phyloP scores from a whole-genome alignment of 2,329 filamentous ascomycete species.

The Fusarium nodosum region DNA sequence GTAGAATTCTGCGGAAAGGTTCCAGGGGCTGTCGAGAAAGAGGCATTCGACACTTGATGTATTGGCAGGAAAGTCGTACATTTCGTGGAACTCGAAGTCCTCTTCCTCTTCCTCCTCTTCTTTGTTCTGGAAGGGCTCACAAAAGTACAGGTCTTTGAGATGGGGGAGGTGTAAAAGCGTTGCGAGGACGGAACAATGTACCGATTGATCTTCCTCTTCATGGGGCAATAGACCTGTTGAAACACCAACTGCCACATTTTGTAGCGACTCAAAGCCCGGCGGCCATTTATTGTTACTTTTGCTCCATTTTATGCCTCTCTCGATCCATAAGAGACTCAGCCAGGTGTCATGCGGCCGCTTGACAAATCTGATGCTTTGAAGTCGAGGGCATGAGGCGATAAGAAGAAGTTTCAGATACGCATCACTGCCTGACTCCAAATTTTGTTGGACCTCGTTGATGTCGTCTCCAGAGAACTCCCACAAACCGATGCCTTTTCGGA shows the following conservation, averaged over 20 bases:
- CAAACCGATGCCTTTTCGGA: not conserved
- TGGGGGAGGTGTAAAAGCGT: conserved; percentile 14
- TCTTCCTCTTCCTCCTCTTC: not conserved
- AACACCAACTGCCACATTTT: conserved; percentile 17
- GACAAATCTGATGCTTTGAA: conserved; percentile 27
- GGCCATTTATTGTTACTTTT: conserved; percentile 8
- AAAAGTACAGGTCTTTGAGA: conserved; percentile 23
- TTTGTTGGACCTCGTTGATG: not conserved
- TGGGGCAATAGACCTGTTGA: not conserved
- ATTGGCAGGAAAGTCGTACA: not conserved
- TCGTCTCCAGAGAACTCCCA: conserved; percentile 12
- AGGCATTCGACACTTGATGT: conserved; percentile 25
- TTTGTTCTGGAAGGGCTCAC: not conserved
- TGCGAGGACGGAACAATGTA: not conserved
- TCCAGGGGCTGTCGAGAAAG: conserved; percentile 11
- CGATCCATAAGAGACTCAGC: conserved; percentile 11
- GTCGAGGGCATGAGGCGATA: conserved; percentile 31
- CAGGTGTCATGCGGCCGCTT: not conserved
- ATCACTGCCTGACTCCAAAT: conserved; percentile 17
- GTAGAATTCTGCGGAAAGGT: fast-evolving
- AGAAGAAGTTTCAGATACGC: conserved; percentile 37
- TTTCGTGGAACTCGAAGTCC: not conserved
- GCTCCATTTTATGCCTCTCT: conserved; percentile 9
- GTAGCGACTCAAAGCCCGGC: conserved; percentile 33
- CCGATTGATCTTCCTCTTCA: not conserved